Percentiles rank a stretch among this genome's conserved stretches.
These are phyloP conservation scores for Plantago major DNA, from an alignment of 257 asterid species.

Conservation along the genomic window DNA sequence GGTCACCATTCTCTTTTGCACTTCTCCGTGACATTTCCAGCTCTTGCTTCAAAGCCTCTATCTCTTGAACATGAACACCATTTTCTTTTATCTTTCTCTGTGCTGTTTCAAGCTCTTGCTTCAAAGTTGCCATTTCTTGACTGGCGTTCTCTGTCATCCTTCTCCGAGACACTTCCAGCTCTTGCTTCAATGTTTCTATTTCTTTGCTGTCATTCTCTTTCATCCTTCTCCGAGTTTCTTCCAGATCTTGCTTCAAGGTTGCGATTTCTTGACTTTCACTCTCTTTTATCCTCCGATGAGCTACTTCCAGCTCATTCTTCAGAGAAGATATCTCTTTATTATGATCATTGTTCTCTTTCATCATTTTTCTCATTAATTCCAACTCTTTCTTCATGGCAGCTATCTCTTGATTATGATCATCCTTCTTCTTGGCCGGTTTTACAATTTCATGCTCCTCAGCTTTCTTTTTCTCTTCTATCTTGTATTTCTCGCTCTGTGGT, in stretches of 20 bases:
- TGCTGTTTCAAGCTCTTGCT: constrained; percentile 9
- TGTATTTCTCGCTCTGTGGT: constrained; percentile 42
- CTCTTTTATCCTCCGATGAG: constrained; percentile 15
- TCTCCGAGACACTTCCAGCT: constrained; percentile 8
- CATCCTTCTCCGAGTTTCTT: constrained; percentile 4
- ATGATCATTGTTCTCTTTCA: constrained; percentile 19
- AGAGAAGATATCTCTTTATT: constrained; percentile 25
- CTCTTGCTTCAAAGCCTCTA: constrained; percentile 31
- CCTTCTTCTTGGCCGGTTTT: background rate
- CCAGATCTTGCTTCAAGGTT: constrained; percentile 18
- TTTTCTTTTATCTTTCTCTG: constrained; percentile 31
- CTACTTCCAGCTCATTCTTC: constrained; percentile 15
- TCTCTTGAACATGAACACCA: constrained; percentile 29
- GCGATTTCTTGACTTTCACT: constrained; percentile 23
- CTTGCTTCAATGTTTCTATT: constrained; percentile 31
- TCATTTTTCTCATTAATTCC: constrained; percentile 30
- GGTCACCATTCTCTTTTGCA: constrained; percentile 19
- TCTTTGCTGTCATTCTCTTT: constrained; percentile 25
- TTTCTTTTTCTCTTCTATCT: constrained; percentile 32
- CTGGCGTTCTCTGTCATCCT: constrained; percentile 23
- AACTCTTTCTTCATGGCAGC: constrained; percentile 25
- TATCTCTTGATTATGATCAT: constrained; percentile 30
- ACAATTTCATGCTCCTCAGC: constrained; percentile 28
- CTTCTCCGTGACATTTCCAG: constrained; percentile 15
- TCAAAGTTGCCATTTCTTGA: constrained; percentile 28